Evolutionary conservation across 1,139 yeast genomes (phyloP).

Genomic region (Starmera stellimalicola): DNA sequence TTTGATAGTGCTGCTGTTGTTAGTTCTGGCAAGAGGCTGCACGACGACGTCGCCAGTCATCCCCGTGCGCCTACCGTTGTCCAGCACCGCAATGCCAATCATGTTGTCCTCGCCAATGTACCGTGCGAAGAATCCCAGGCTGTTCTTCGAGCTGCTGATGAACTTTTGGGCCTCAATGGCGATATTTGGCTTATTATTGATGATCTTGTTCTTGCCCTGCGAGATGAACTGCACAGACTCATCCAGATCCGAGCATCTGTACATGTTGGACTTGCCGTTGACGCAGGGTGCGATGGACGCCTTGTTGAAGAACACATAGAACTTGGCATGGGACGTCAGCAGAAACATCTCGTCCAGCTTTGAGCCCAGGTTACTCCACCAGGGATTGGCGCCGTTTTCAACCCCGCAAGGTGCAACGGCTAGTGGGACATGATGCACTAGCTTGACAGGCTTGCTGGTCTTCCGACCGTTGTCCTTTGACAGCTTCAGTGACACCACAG

Average conservation of each 20-base stretch:
- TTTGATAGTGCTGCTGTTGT: conserved; percentile 25
- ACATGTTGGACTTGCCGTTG: conserved; percentile 84
- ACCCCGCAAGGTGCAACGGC: conserved; percentile 34
- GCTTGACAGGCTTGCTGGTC: conserved; percentile 40
- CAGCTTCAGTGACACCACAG: conserved; percentile 45
- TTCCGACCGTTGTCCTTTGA: conserved; percentile 38
- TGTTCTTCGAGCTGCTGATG: conserved; percentile 7
- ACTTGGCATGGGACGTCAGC: conserved; percentile 76
- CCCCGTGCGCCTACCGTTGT: conserved; percentile 62
- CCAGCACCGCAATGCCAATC: conserved; percentile 87
- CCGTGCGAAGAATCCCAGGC: conserved; percentile 64
- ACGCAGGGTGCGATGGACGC: conserved; percentile 83
- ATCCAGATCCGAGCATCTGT: conserved; percentile 63
- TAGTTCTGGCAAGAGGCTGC: conserved; percentile 57
- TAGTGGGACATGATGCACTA: conserved; percentile 76
- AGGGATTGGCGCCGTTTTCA: conserved; percentile 6
- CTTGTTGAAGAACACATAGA: conserved; percentile 69
- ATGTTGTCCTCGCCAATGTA: conserved; percentile 91
- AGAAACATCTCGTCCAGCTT: conserved; percentile 79
- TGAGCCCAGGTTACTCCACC: conserved; percentile 41
- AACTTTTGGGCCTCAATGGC: conserved; percentile 15
- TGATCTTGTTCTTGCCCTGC: conserved; percentile 17
- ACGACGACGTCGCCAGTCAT: conserved; percentile 71
- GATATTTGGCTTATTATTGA: conserved; percentile 22
- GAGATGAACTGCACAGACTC: conserved; percentile 38